phyloP scores from a whole-genome alignment of 441 rosid species.

The Aleurites moluccanus region DNA sequence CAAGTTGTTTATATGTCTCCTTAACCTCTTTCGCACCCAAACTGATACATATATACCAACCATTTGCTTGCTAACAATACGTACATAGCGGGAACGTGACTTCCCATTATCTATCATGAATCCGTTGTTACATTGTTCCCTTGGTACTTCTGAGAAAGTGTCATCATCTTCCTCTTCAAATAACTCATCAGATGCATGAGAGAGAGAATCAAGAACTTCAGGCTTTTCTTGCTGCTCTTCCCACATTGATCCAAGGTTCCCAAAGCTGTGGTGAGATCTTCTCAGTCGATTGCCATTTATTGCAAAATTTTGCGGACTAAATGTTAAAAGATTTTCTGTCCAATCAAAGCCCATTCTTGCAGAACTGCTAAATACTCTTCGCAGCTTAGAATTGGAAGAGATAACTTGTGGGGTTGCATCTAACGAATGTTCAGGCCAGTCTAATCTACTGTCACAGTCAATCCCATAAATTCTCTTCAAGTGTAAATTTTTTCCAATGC shows the following conservation, averaged over 20 bases:
- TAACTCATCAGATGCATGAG: conserved; percentile 39
- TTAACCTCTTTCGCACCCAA: conserved; percentile 88
- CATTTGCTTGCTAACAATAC: conserved; percentile 99
- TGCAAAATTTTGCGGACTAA: conserved; percentile 42
- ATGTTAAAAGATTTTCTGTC: conserved; percentile 38
- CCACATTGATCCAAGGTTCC: conserved; percentile 50
- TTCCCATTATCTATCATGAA: conserved; percentile 18
- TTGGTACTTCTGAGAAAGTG: conserved; percentile 35
- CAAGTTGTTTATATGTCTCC: conserved; percentile 86
- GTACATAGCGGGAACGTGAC: conserved; percentile 54
- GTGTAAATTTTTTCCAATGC: conserved; percentile 37
- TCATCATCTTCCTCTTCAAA: conserved; percentile 58
- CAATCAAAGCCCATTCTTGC: conserved; percentile 59
- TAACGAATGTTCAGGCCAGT: conserved; percentile 88
- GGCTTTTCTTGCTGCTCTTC: conserved; percentile 40
- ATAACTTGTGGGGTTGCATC: conserved; percentile 62
- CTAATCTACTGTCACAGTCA: conserved; percentile 44
- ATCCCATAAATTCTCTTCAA: conserved; percentile 49
- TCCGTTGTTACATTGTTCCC: conserved; percentile 27
- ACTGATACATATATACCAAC: conserved; percentile 92
- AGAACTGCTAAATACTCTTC: conserved; percentile 70
- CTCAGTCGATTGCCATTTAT: conserved; percentile 44
- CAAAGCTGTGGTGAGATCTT: conserved; percentile 73
- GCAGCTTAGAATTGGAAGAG: conserved; percentile 55
- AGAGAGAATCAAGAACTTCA: conserved; percentile 37